These are phyloP conservation scores for Acanthamoeba lenticulata DNA, from an alignment of 208 protist species.

Conservation along the genomic window DNA sequence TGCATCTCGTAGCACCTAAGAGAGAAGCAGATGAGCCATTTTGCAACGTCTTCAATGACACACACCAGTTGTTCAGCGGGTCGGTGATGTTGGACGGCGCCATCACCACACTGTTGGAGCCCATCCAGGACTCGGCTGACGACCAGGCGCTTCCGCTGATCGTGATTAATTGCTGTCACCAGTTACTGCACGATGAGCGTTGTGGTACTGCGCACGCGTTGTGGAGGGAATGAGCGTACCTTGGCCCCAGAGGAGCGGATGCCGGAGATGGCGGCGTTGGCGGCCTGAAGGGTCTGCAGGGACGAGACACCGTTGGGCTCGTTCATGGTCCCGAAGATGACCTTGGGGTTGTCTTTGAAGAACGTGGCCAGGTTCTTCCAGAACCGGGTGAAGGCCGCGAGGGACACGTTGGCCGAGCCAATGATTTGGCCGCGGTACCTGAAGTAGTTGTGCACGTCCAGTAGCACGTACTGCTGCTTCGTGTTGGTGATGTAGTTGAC, in stretches of 20 bases:
- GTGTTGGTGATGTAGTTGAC: constrained; percentile 10
- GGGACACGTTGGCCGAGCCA: background rate
- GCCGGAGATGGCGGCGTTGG: constrained; percentile 18
- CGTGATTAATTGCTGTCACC: background rate
- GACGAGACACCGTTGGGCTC: background rate
- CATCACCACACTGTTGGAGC: background rate
- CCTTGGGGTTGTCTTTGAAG: background rate
- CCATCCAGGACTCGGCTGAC: background rate
- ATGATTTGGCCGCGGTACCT: background rate
- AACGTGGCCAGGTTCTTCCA: background rate
- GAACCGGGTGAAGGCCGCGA: background rate
- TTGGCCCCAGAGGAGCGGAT: background rate
- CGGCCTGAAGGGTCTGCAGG: background rate
- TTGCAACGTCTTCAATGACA: background rate
- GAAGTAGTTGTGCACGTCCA: constrained; percentile 18
- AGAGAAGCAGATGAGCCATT: no score
- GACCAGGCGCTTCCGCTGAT: background rate
- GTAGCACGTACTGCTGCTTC: background rate
- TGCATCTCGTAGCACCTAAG: constrained; percentile 19
- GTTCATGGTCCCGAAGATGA: constrained; percentile 28
- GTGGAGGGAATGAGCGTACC: background rate
- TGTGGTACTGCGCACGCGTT: background rate
- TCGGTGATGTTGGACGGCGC: constrained; percentile 27
- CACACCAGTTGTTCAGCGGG: background rate
- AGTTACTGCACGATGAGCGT: no score